Base-by-base conservation (phyloP, 768 basidiomycete genomes). In the Agaricus subrufescens region DNA sequence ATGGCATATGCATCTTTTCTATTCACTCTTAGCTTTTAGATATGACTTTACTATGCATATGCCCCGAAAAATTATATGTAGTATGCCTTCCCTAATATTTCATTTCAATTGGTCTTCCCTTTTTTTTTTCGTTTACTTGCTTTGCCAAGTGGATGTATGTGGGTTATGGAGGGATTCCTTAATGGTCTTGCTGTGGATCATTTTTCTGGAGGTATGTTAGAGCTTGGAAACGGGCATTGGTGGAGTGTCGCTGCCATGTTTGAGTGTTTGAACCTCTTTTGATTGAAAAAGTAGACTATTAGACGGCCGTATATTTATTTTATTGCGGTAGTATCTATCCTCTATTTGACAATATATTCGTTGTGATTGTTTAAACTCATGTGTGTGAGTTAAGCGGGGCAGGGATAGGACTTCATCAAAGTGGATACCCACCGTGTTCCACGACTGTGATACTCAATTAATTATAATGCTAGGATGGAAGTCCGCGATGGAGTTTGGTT, bases 71-170 rank as follows among this genome's bases (percentile, higher is more conserved):
- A 44, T 52, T 52, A 52, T 52, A 52, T 52, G 51, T 30, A 8
- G 25, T 56, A 56, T 56, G 50, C 25, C 43, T n/a, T 56, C 6
- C 34, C 7, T 44, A 44, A 44, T 25, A 2, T 19, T 26, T 34
- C 27, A 14, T 50, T 30, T 43, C 45, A 47, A 46, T 57, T 19
- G 2, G 38, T 23, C 29, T 34, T 30, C 34, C 38, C 46, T 57
- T 51, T 11, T 23, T 23, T 45, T 30, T 57, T 57, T 57, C 39
- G n/a, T 29, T 57, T 47, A 46, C 45, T 46, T 50, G 50, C 45
- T 57, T 8, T 25, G 52, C 46, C 52, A 53, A 53, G 52, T 53
- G 52, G 52, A 53, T 53, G 44, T 53, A 19, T 19, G 52, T 34
- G 52, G 52, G 52, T 44, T 52, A 43, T 43, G 51, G 51, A 44